These are phyloP conservation scores for Cercospora canescens DNA, from an alignment of 2,329 filamentous ascomycete genomes.

Conservation along the genomic window DNA sequence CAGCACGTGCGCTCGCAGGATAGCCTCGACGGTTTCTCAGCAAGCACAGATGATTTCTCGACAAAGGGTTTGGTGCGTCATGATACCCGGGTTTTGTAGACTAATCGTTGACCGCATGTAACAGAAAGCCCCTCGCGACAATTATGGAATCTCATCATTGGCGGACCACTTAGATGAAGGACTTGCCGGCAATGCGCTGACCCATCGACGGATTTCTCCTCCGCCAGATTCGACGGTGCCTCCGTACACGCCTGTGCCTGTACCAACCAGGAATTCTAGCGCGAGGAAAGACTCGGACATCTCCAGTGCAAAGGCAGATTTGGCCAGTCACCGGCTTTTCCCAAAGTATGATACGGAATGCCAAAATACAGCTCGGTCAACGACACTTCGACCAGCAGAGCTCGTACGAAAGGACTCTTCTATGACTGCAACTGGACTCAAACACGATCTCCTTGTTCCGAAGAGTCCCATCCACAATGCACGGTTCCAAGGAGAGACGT, in stretches of 20 bases:
- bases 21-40: background rate
- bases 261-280: slow-evolving; percentile 19
- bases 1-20: slow-evolving; percentile 7
- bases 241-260: slow-evolving; percentile 21
- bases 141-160: slow-evolving; percentile 2
- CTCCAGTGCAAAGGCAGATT: background rate
- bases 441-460: slow-evolving; percentile 14
- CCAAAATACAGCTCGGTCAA: background rate
- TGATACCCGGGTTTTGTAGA: background rate
- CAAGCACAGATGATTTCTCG: background rate
- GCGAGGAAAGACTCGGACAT: background rate
- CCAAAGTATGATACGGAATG: background rate
- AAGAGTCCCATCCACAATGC: background rate
- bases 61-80: background rate
- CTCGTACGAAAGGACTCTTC: slow-evolving; percentile 1
- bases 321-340: background rate
- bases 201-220: background rate
- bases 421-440: background rate
- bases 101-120: background rate
- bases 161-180: background rate
- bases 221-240: slow-evolving; percentile 4
- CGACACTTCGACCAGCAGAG: slow-evolving; percentile 4
- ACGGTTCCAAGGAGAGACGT: background rate
- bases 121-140: background rate
- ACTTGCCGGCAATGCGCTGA: background rate